Evolutionary conservation across 441 rosid genomes (phyloP), one percentile per base, ranked within the genome.

Genomic region (California macrophylla): DNA sequence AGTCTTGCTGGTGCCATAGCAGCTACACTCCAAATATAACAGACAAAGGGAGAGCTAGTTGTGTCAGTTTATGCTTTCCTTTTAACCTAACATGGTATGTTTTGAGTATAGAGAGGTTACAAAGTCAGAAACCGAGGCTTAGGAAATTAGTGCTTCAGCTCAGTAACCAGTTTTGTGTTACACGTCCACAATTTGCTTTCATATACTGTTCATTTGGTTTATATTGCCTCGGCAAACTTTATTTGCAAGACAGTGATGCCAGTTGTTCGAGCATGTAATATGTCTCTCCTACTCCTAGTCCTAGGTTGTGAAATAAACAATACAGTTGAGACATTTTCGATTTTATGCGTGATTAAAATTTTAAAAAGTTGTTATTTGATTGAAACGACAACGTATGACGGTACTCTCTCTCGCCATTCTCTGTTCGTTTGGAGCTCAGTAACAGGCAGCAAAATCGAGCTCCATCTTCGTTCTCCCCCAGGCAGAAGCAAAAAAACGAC

Each of bases 1-100:
- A 91, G 95, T 80, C 93, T 93, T n/a, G 92, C 97, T 20, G 79
- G 89, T 74, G 79, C 96, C 56, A 88, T 93, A 70, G 94, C 98
- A 66, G 79, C 92, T 40, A 87, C 96, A 64, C 94, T 91, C 80
- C 96, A 89, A 73, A 87, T 93, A 70, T 89, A 69, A 81, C 63
- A 29, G 4, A 34, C 23, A 50, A 24, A 60, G 25, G 34, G 15
- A 60, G 32, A 24, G 32, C 28, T 60, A 15, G 32, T 60, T 10
- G 32, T 4, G 64, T 13, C 24, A 12, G 24, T 5, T 56, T 56
- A 24, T 7, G 63, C 24, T 56, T 23, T 56, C 63, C 6, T 50
- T 4, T 54, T 18, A 6, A 23, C 62, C 12, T 54, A 54, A 21
- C 62, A 25, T 1, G 64, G 64, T 60, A 60, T 60, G 64, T 24